phyloP scores from a whole-genome alignment of 192 early-diverging fungal species.

The Oehlia diaphana region DNA sequence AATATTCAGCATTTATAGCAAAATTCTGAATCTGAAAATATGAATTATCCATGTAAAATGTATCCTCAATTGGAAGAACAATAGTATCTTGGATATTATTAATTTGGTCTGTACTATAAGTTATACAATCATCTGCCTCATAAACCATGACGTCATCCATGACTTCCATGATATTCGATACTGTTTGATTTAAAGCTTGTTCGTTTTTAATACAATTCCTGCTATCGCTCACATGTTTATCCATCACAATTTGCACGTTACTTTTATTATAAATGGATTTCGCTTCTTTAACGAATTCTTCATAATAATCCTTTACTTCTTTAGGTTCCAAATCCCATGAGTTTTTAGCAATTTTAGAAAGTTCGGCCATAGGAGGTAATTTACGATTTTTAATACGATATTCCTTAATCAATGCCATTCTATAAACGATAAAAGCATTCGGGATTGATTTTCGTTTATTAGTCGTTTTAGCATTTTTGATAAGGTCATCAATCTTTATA shows the following conservation, averaged over 20 bases:
- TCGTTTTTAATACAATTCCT: background rate
- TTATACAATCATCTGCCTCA: no score
- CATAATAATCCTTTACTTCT: background rate
- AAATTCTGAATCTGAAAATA: no score
- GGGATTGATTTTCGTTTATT: background rate
- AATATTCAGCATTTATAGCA: no score
- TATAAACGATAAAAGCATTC: background rate
- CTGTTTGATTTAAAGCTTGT: background rate
- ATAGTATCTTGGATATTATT: background rate
- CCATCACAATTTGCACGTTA: background rate
- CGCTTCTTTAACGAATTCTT: background rate
- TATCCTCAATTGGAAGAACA: background rate
- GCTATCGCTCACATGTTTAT: background rate
- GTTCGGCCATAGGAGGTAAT: background rate
- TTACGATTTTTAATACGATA: background rate
- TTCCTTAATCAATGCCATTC: background rate
- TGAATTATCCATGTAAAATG: no score
- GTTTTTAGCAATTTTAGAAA: background rate
- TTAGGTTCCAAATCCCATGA: background rate
- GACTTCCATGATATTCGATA: background rate
- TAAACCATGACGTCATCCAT: background rate
- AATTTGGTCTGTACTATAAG: background rate
- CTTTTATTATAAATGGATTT: background rate
- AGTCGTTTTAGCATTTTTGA: background rate
- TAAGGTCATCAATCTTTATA: background rate